Evolutionary conservation across 75 land plant species (phyloP), one percentile per base, ranked within the genome.

Genomic region (Larix kaempferi): DNA sequence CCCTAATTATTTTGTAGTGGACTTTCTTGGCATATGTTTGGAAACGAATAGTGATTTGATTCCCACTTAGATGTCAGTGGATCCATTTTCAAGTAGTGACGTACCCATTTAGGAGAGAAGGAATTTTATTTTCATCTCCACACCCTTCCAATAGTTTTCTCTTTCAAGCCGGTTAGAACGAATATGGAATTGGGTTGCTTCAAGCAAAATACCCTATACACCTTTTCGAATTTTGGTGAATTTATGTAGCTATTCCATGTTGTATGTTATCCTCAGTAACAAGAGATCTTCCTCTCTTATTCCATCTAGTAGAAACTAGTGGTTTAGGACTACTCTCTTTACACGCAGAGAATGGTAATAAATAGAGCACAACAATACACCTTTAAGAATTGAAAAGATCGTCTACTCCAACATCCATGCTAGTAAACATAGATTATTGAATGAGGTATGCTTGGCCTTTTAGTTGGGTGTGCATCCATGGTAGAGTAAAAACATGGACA

Each of bases 221-320:
- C n/a, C n/a, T 59, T 6, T 81, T 16, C 2, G 35, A 63, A 58
- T 63, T 67, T 25, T 75, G 60, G 12, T 35, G 73, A 59, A 76
- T 61, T 33, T 39, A 56, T 19, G 29, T 23, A 15, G 78, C 44
- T 44, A 76, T 56, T 44, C 3, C 76, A 37, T 64, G 69, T 26
- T 49, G 55, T 54, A 23, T 79, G 19, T 79, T 65, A 22, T 23
- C 29, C 14, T 69, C 27, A 11, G 10, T 25, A 11, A 37, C 33
- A 67, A 37, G n/a, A 33, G 71, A 59, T 21, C n/a, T 59, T n/a
- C n/a, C 21, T 59, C n/a, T 17, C 61, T 21, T 59, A 2, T 59
- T 59, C 21, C 21, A 2, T 59, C 61, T 3, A 59, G n/a, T 19
- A 59, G 21, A 5, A 21, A 19, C n/a, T 3, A 16, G n/a, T 16